Conservation (phyloP, 805 yeast genomes). For the Ogataea paradorogensis region DNA sequence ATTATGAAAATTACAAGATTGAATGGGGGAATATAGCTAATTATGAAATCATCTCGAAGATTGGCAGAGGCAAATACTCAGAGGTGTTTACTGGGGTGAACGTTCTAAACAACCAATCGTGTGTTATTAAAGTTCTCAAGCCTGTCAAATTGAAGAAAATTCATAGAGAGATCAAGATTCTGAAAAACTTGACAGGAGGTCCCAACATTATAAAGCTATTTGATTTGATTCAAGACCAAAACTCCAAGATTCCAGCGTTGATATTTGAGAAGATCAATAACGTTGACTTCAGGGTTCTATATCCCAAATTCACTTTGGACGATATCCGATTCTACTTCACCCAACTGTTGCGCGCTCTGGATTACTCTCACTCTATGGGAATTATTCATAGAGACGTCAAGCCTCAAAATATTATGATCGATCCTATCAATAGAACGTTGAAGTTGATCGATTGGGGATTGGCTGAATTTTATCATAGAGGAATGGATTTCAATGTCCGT, state of each 20-base stretch:
- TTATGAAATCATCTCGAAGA: slow-evolving; percentile 78
- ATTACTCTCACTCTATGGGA: slow-evolving; percentile 89
- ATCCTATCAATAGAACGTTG: slow-evolving; percentile 58
- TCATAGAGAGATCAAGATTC: slow-evolving; percentile 82
- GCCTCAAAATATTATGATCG: slow-evolving; percentile 93
- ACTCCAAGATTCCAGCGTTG: slow-evolving; percentile 81
- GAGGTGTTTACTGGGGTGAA: slow-evolving; percentile 89
- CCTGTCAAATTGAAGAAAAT: slow-evolving; percentile 93
- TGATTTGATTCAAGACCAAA: slow-evolving; percentile 86
- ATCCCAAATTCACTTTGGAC: slow-evolving; percentile 70
- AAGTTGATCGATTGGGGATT: slow-evolving; percentile 93
- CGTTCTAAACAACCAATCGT: slow-evolving; percentile 53
- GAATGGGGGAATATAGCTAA: slow-evolving; percentile 84
- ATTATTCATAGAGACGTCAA: slow-evolving; percentile 94
- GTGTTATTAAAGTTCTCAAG: slow-evolving; percentile 87
- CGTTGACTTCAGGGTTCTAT: slow-evolving; percentile 80
- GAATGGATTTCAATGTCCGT: slow-evolving; percentile 84
- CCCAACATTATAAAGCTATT: slow-evolving; percentile 72
- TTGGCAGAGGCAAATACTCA: slow-evolving; percentile 91
- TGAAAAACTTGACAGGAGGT: slow-evolving; percentile 81
- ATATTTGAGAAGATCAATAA: slow-evolving; percentile 84
- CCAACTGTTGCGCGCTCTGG: slow-evolving; percentile 78
- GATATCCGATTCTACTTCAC: slow-evolving; percentile 84
- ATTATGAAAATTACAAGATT: slow-evolving; percentile 63
- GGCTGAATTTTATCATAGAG: slow-evolving; percentile 89